Conservation (phyloP, 2,329 filamentous ascomycete species). For the Botrytis hyacinthi region DNA sequence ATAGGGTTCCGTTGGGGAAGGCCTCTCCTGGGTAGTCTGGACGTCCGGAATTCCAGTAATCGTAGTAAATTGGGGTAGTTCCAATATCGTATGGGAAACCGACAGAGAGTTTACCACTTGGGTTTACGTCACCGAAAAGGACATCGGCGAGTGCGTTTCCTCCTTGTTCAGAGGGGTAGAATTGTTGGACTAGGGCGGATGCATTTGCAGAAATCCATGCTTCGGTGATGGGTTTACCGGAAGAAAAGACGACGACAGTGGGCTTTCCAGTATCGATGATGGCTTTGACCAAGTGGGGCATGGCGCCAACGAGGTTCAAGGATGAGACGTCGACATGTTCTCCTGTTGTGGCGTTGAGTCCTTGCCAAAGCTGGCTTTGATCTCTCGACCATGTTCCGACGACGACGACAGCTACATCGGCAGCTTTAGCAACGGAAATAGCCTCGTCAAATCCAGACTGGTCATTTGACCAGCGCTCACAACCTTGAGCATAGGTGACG, state of each 20-base stretch:
- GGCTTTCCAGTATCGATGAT: constrained; percentile 68
- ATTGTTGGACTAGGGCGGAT: constrained; percentile 67
- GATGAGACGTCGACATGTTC: constrained; percentile 67
- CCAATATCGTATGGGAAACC: constrained; percentile 67
- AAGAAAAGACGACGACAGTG: constrained; percentile 79
- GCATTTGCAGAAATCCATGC: constrained; percentile 67
- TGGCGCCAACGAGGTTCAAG: constrained; percentile 67
- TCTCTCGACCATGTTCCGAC: constrained; percentile 73
- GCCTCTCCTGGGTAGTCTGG: constrained; percentile 70
- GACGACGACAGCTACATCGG: constrained; percentile 70
- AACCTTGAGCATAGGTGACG: constrained; percentile 67
- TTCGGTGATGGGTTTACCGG: constrained; percentile 74
- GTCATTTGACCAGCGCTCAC: constrained; percentile 70
- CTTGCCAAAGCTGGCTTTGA: constrained; percentile 67
- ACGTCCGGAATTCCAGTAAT: constrained; percentile 72
- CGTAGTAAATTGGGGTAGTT: constrained; percentile 67
- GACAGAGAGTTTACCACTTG: constrained; percentile 67
- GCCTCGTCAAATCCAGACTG: constrained; percentile 66
- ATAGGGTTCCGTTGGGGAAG: constrained; percentile 70
- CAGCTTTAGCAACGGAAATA: constrained; percentile 60
- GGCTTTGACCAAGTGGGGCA: constrained; percentile 63
- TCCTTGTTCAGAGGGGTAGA: constrained; percentile 77
- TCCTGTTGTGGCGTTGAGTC: constrained; percentile 70
- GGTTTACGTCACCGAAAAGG: constrained; percentile 74
- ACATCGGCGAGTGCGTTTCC: constrained; percentile 78